Evolutionary conservation across 192 early-diverging fungal genomes (phyloP).

Genomic region (Backusella parvicylindrica): DNA sequence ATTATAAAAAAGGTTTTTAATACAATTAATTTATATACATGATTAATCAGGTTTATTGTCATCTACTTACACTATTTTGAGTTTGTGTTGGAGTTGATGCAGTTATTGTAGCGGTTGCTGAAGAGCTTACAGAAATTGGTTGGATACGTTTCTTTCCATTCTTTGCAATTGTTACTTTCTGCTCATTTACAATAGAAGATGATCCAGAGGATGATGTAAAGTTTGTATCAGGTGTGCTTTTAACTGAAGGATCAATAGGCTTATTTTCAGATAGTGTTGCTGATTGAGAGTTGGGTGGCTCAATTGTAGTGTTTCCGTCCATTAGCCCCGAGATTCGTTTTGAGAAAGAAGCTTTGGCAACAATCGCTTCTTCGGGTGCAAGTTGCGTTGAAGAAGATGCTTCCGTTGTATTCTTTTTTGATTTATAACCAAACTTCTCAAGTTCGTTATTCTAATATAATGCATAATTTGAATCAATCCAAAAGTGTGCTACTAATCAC

Average conservation of each 20-base stretch:
- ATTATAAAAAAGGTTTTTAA: too few species aligned
- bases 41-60: background rate
- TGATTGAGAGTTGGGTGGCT: background rate
- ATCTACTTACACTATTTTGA: background rate
- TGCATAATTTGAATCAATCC: background rate
- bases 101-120: background rate
- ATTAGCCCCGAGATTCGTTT: slow-evolving; percentile 29
- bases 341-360: slow-evolving; percentile 16
- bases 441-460: slow-evolving; percentile 36
- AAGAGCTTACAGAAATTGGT: slow-evolving; percentile 43
- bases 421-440: slow-evolving; percentile 45
- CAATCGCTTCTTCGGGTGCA: slow-evolving; percentile 55
- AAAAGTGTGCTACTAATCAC: background rate
- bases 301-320: slow-evolving; percentile 14
- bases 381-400: slow-evolving; percentile 61
- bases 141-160: slow-evolving; percentile 85
- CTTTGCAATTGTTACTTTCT: slow-evolving; percentile 65
- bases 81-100: background rate
- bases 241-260: background rate
- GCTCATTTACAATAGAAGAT: slow-evolving; percentile 25
- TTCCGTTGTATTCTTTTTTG: slow-evolving; percentile 39
- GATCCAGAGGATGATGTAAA: slow-evolving; percentile 8
- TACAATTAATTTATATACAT: too few species aligned
- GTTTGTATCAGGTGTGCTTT: background rate
- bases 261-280: background rate